These are phyloP conservation scores for Stephania japonica DNA, from an alignment of 164 flowering plant genomes.

Conservation along the genomic window DNA sequence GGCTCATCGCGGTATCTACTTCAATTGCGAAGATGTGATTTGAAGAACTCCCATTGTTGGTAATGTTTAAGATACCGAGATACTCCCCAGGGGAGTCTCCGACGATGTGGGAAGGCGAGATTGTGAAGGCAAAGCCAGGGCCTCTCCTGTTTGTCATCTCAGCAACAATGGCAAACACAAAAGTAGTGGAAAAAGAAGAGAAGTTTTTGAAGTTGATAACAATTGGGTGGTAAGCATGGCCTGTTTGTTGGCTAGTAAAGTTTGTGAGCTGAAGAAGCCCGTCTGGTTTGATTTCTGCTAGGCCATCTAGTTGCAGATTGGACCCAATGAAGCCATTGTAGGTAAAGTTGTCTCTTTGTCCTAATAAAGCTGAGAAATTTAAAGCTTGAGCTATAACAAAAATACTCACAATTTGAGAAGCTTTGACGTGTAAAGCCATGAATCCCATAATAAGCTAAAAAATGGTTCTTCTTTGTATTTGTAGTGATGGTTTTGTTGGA, in stretches of 20 bases:
- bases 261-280: not conserved
- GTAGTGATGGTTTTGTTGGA: conserved; percentile 11
- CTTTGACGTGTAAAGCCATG: too few species aligned
- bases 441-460: too few species aligned
- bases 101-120: conserved; percentile 5
- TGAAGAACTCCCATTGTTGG: conserved; percentile 12
- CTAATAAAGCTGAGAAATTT: too few species aligned
- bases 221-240: conserved; percentile 23
- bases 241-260: not conserved
- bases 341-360: too few species aligned
- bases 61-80: conserved; percentile 16
- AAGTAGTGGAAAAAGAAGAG: conserved; percentile 19
- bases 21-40: conserved; percentile 14
- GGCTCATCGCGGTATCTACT: conserved; percentile 17
- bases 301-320: not conserved
- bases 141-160: conserved; percentile 11
- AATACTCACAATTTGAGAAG: too few species aligned
- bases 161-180: conserved; percentile 18
- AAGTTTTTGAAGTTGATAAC: conserved; percentile 14
- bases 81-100: conserved; percentile 6
- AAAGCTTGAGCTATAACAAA: too few species aligned
- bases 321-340: too few species aligned
- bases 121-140: conserved; percentile 19
- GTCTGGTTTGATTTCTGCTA: not conserved
- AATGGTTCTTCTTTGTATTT: not conserved